Percentiles rank a stretch among this genome's conserved stretches.
phyloP scores from a whole-genome alignment of 352 stramenopile genomes.

The Globisporangium camurandrum region DNA sequence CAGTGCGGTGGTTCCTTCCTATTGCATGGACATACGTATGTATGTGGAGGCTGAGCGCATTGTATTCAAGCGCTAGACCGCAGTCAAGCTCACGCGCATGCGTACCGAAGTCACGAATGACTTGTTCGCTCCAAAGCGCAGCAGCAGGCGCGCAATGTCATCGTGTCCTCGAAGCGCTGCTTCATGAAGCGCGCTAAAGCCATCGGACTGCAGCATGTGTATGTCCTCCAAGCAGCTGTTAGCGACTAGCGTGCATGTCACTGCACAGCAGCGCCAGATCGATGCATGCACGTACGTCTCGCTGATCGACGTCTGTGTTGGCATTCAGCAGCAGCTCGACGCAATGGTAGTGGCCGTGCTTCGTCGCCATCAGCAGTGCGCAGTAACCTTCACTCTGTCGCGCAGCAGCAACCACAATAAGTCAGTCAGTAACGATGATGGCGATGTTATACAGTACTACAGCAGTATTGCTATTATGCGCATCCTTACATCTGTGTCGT shows the following conservation, averaged over 20 bases:
- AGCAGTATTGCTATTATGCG: neutral
- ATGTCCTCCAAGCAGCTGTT: neutral
- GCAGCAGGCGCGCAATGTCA: slow-evolving; percentile 48
- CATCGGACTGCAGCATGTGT: slow-evolving; percentile 46
- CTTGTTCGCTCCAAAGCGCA: slow-evolving; percentile 51
- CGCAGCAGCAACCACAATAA: neutral
- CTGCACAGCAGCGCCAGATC: neutral
- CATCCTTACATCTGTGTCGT: slow-evolving; percentile 37
- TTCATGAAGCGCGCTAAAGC: slow-evolving; percentile 63
- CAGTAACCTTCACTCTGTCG: slow-evolving; percentile 53
- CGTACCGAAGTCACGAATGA: slow-evolving; percentile 39
- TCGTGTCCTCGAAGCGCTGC: slow-evolving; percentile 53
- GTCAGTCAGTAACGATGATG: too few species aligned
- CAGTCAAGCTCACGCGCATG: too few species aligned
- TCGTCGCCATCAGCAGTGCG: slow-evolving; percentile 45
- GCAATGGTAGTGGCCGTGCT: slow-evolving; percentile 42
- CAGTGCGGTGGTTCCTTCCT: slow-evolving; percentile 64
- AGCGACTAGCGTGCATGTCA: too few species aligned
- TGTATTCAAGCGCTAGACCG: too few species aligned
- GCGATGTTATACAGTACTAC: too few species aligned
- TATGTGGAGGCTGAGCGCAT: neutral
- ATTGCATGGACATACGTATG: neutral
- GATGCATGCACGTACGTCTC: slow-evolving; percentile 27
- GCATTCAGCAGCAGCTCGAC: slow-evolving; percentile 44
- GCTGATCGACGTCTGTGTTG: slow-evolving; percentile 50